Evolutionary conservation across 2,329 filamentous ascomycete genomes (phyloP).

Genomic region (Aspergillus texensis): DNA sequence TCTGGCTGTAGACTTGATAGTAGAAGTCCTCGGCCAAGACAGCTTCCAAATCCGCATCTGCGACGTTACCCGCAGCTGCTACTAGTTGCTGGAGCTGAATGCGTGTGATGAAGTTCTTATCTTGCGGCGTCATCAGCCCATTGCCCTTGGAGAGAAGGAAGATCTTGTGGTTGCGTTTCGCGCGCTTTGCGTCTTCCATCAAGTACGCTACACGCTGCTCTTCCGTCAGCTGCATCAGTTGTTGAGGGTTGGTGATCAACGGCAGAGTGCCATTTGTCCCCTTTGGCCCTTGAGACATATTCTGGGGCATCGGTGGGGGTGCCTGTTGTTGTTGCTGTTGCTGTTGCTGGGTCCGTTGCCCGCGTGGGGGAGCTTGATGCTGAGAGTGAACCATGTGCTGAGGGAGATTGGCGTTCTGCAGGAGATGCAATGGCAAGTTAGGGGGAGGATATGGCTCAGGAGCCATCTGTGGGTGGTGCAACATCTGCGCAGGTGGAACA

Average conservation of each 20-base stretch:
- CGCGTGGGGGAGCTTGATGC: conserved; percentile 39
- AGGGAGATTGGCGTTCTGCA: conserved; percentile 76
- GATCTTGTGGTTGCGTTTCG: conserved; percentile 98
- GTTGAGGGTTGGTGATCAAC: conserved; percentile 69
- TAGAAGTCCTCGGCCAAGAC: conserved; percentile 93
- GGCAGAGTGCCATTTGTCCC: conserved; percentile 43
- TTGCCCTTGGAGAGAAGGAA: conserved; percentile 91
- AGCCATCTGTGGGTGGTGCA: conserved; percentile 43
- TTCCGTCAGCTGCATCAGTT: conserved; percentile 76
- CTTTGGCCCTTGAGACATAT: conserved; percentile 38
- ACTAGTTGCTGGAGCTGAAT: conserved; percentile 97
- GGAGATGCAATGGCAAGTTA: conserved; percentile 68
- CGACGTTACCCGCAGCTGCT: conserved; percentile 83
- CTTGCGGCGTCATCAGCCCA: conserved; percentile 96
- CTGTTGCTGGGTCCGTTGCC: conserved; percentile 39
- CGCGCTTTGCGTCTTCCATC: conserved; percentile 88
- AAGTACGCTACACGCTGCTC: conserved; percentile 82
- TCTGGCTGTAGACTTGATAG: conserved; percentile 95
- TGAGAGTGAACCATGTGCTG: conserved; percentile 46
- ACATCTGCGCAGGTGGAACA: conserved; percentile 38
- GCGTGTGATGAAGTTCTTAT: conserved; percentile 98
- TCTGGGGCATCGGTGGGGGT: conserved; percentile 36
- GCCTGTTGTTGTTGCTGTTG: conserved; percentile 35
- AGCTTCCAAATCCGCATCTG: conserved; percentile 77
- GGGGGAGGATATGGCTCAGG: conserved; percentile 47